phyloP scores from a whole-genome alignment of 192 early-diverging fungal genomes.

The Dissophora globulifera region DNA sequence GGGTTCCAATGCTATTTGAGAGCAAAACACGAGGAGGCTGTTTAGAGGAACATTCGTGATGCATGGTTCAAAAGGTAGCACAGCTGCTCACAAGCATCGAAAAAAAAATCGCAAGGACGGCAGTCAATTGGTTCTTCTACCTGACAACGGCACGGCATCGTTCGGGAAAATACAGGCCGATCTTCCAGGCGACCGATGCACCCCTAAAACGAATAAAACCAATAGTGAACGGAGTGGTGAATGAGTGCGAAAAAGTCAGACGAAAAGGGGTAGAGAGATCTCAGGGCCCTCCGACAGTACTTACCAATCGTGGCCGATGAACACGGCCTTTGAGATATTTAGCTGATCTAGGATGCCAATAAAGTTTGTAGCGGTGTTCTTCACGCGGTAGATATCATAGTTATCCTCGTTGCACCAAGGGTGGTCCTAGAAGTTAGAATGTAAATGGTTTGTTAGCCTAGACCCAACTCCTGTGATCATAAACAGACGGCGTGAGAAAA shows the following conservation, averaged over 20 bases:
- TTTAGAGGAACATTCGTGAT: too few relatives aligned
- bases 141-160: conserved; percentile 59
- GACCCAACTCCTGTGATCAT: too few relatives aligned
- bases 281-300: too few relatives aligned
- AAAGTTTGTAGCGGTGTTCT: conserved; percentile 64
- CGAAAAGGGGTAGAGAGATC: too few relatives aligned
- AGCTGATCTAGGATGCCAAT: conserved; percentile 66
- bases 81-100: too few relatives aligned
- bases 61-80: too few relatives aligned
- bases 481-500: too few relatives aligned
- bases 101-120: too few relatives aligned
- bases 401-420: conserved; percentile 47
- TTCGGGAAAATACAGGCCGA: conserved; percentile 67
- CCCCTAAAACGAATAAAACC: conserved; percentile 43
- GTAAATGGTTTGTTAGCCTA: too few relatives aligned
- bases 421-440: conserved; percentile 50
- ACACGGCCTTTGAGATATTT: conserved; percentile 57
- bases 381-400: conserved; percentile 55
- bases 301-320: conserved; percentile 77
- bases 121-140: conserved; percentile 1
- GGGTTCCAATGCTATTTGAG: background rate
- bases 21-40: too few relatives aligned
- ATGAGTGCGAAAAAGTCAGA: too few relatives aligned
- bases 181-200: conserved; percentile 62
- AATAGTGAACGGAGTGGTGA: too few relatives aligned